Evolutionary conservation across 306 rosid species (phyloP), one percentile per base, ranked within the genome.

Genomic region (Comarum palustre): DNA sequence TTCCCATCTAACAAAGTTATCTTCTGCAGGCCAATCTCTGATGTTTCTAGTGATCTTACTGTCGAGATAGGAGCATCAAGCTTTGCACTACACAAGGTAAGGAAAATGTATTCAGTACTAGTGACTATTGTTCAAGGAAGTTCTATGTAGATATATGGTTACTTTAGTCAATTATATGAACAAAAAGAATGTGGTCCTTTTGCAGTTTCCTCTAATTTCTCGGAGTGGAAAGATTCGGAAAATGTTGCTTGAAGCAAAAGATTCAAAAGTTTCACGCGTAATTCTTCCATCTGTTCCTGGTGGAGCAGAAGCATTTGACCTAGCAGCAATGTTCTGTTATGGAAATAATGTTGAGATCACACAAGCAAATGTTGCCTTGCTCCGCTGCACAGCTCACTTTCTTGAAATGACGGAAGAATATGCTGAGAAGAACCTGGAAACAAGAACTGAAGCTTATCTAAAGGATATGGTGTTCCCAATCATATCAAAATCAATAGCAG

Each of bases 51-150:
- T 66, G 99, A 95, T 80, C 92, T 95, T 66, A 85, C 84, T 46
- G 76, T 95, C 0, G 99, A 95, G 84, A 84, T 95, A 4, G 99
- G 96, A 86, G 76, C 96, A 61, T 86, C 99, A 20, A 87, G 80
- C 89, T 90, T 95, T 67, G 81, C 97, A 66, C 97, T 92, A 71
- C 99, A 95, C 85, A 91, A 95, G 97, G 99, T 92, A 76, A 86
- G 73, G 31, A 15, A 72, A 61, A 45, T 34, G 66, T 38, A 10
- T 64, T 66, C 65, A 52, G 78, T 17, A 71, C 34, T 39, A 22
- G 38, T 71, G 22, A 34, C 43, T 38, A n/a, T 68, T 68, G 57
- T 68, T 16, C 41, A 27, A 3, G 27, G 22, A 45, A 68, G 27
- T 66, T 25, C 57, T 64, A 2, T 12, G 20, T n/a, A 59, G 15